Evolutionary conservation across 148 eudicot genomes (phyloP).

Genomic region (Camellia granthamiana): DNA sequence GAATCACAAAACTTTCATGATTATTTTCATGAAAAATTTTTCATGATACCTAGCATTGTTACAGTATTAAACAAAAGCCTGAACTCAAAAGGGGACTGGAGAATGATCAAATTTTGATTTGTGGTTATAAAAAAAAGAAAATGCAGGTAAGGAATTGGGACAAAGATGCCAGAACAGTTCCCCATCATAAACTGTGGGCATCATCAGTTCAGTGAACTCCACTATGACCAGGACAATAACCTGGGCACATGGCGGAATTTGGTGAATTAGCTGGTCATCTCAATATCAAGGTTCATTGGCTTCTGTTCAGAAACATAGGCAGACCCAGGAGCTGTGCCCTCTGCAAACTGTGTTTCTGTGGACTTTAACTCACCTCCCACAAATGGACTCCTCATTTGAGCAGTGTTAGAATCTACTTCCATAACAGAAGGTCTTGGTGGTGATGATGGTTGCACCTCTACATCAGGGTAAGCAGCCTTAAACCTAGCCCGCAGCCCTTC

Average conservation of each 20-base stretch:
- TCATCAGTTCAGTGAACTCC: not conserved
- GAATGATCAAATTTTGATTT: not conserved
- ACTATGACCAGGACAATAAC: not conserved
- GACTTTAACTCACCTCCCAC: slow-evolving; percentile 42
- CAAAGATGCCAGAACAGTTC: not conserved
- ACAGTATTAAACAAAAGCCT: not conserved
- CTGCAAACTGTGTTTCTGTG: slow-evolving; percentile 29
- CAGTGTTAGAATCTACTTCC: slow-evolving; percentile 55
- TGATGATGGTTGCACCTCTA: slow-evolving; percentile 83
- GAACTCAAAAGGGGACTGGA: not conserved
- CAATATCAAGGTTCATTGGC: slow-evolving; percentile 43
- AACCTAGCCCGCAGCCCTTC: slow-evolving; percentile 93
- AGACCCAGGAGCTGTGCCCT: slow-evolving; percentile 30
- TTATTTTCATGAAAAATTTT: too few species aligned
- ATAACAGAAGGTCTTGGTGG: slow-evolving; percentile 78
- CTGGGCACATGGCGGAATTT: slow-evolving; percentile 6
- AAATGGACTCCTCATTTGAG: slow-evolving; percentile 41
- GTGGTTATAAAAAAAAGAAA: not conserved
- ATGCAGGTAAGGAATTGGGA: not conserved
- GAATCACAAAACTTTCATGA: too few species aligned
- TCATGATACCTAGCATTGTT: too few species aligned
- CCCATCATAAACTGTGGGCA: not conserved
- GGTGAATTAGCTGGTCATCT: slow-evolving; percentile 43
- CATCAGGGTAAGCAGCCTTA: slow-evolving; percentile 95
- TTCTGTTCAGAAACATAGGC: slow-evolving; percentile 38